Evolutionary conservation across 352 stramenopile species (phyloP).

Genomic region (Detonula confervacea): DNA sequence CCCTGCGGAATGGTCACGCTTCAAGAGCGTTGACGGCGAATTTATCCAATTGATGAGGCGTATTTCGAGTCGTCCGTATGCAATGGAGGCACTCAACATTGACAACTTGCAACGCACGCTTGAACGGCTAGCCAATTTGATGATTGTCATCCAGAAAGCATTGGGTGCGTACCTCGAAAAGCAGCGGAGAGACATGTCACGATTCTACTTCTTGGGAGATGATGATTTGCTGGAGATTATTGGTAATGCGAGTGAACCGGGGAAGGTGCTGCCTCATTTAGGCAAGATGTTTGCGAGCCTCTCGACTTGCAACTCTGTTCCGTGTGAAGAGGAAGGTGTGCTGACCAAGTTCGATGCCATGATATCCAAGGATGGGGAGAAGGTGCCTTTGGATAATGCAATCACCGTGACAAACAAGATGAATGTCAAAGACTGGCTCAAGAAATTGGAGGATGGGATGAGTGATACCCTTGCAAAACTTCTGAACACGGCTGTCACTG

Average conservation of each 20-base stretch:
- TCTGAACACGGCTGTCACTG: slow-evolving; percentile 91
- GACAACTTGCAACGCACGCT: slow-evolving; percentile 86
- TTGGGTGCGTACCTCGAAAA: slow-evolving; percentile 99
- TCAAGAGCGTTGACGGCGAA: slow-evolving; percentile 86
- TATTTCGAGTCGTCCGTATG: slow-evolving; percentile 95
- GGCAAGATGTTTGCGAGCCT: slow-evolving; percentile 99
- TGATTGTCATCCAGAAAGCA: slow-evolving; percentile 99
- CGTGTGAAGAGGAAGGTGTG: slow-evolving; percentile 67
- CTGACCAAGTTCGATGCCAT: slow-evolving; percentile 89
- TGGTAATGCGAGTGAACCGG: slow-evolving; percentile 97
- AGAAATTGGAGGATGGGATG: slow-evolving; percentile 97
- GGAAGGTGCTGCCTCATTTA: slow-evolving; percentile 94
- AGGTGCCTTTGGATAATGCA: slow-evolving; percentile 92
- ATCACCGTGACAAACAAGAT: slow-evolving; percentile 93
- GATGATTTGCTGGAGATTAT: slow-evolving; percentile 99
- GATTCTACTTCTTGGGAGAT: slow-evolving; percentile 99
- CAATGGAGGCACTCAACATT: slow-evolving; percentile 92
- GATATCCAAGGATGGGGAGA: slow-evolving; percentile 98
- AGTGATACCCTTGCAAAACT: slow-evolving; percentile 94
- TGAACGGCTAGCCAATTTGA: slow-evolving; percentile 89
- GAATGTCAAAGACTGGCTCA: slow-evolving; percentile 93
- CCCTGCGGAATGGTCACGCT: slow-evolving; percentile 90
- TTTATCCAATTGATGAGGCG: slow-evolving; percentile 89
- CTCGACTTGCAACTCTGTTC: slow-evolving; percentile 72
- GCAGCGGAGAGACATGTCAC: slow-evolving; percentile 93